Percentiles rank a stretch among this genome's conserved stretches.
These are phyloP conservation scores for Pleomassaria siparia DNA, from an alignment of 2,329 filamentous ascomycete genomes.

Conservation along the genomic window DNA sequence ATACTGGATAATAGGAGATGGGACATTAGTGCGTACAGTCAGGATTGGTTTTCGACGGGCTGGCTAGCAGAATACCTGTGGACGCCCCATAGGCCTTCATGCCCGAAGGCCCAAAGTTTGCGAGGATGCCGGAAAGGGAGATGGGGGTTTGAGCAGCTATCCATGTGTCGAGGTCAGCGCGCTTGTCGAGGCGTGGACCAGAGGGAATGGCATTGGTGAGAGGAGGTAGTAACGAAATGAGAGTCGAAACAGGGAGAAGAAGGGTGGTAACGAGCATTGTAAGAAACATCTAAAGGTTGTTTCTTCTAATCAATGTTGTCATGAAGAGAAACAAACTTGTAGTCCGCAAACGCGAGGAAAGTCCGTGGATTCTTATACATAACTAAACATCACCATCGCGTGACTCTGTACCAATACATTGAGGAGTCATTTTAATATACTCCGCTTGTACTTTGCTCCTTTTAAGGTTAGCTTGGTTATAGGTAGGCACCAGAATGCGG, in stretches of 20 bases:
- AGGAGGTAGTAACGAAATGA: not conserved
- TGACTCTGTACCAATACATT: not conserved
- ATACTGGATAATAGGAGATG: not conserved
- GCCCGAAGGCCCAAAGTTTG: slow-evolving; percentile 58
- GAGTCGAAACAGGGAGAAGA: not conserved
- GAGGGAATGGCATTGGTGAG: slow-evolving; percentile 8
- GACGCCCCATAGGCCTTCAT: slow-evolving; percentile 49
- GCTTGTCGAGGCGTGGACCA: slow-evolving; percentile 1
- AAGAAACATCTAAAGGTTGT: not conserved
- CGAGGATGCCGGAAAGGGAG: slow-evolving; percentile 53
- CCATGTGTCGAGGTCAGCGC: slow-evolving; percentile 24
- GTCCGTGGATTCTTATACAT: not conserved
- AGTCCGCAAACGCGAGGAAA: not conserved
- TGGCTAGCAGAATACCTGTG: slow-evolving; percentile 56
- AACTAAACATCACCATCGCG: not conserved
- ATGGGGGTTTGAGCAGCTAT: slow-evolving; percentile 49
- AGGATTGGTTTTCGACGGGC: slow-evolving; percentile 54
- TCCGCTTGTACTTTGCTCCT: not conserved
- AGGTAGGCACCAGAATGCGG: not conserved
- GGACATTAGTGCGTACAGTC: slow-evolving; percentile 47
- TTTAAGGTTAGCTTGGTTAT: not conserved
- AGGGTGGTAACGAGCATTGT: not conserved
- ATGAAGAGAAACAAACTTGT: not conserved
- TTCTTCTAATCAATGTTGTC: not conserved
- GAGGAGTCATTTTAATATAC: not conserved